These are phyloP conservation scores for Gossypium rotundifolium DNA, from an alignment of 345 rosid species.

Conservation along the genomic window DNA sequence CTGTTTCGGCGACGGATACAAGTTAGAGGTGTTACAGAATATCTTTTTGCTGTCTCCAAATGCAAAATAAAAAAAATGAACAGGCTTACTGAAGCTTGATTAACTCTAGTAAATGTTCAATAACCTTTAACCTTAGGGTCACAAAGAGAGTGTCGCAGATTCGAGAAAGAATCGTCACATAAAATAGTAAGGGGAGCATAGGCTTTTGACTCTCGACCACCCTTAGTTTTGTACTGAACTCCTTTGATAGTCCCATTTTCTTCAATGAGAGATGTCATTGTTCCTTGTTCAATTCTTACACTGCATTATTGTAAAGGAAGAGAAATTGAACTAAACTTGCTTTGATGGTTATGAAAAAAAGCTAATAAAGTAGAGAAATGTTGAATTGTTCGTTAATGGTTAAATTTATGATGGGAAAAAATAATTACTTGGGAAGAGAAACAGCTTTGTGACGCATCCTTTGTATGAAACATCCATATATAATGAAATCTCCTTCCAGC, in stretches of 20 bases:
- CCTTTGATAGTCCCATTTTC: constrained; percentile 42
- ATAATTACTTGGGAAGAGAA: constrained; percentile 39
- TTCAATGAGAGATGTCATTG: constrained; percentile 13
- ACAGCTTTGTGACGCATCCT: constrained; percentile 46
- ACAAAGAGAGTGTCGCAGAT: constrained; percentile 30
- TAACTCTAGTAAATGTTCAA: background rate
- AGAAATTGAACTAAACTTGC: background rate
- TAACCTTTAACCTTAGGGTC: constrained; percentile 22
- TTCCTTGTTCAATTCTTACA: background rate
- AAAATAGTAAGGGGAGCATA: background rate
- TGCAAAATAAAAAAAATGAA: too few species aligned
- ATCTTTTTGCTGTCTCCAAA: background rate
- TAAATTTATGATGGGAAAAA: background rate
- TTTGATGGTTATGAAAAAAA: background rate
- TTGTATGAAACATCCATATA: background rate
- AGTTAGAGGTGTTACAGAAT: too few species aligned
- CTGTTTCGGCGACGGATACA: too few species aligned
- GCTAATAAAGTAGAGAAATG: too few species aligned
- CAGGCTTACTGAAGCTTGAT: background rate
- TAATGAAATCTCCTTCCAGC: background rate
- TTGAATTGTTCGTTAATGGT: background rate
- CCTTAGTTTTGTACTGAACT: constrained; percentile 38
- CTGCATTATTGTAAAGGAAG: constrained; percentile 10
- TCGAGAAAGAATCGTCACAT: background rate
- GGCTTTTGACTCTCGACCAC: constrained; percentile 2